A percentile compares a stretch with the other conserved stretches of the same genome.
phyloP scores from a whole-genome alignment of 768 basidiomycete species.

The Tulasnella sp. region DNA sequence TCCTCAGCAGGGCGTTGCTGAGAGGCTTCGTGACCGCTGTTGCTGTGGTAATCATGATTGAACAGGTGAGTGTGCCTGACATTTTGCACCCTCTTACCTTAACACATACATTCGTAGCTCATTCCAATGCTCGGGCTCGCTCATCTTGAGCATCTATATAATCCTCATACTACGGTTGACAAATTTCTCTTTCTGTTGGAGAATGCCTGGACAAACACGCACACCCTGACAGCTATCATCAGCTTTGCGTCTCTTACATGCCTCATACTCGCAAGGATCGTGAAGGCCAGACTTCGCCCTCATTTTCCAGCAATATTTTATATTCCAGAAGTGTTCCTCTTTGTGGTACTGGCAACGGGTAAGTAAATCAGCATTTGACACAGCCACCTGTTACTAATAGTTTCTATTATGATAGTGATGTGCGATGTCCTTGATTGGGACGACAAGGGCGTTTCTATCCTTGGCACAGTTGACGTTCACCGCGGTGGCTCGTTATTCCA shows the following conservation, averaged over 20 bases:
- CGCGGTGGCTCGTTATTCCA: conserved; percentile 48
- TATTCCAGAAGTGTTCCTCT: conserved; percentile 80
- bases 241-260: conserved; percentile 55
- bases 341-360: conserved; percentile 77
- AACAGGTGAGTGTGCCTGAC: conserved; percentile 33
- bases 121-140: conserved; percentile 82
- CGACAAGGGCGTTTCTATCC: conserved; percentile 61
- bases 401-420: conserved; percentile 37
- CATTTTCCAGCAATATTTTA: conserved; percentile 47
- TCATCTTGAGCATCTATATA: conserved; percentile 37
- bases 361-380: conserved; percentile 22
- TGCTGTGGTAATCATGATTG: conserved; percentile 69
- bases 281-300: conserved; percentile 31
- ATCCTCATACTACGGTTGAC: conserved; percentile 53
- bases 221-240: conserved; percentile 56
- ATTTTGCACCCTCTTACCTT: background rate
- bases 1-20: conserved; percentile 75
- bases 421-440: conserved; percentile 64
- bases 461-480: conserved; percentile 61
- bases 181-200: conserved; percentile 66
- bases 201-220: conserved; percentile 41
- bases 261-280: conserved; percentile 46
- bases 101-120: conserved; percentile 24
- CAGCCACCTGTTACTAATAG: background rate
- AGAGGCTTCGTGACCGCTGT: conserved; percentile 54